Evolutionary conservation across 2,329 filamentous ascomycete genomes (phyloP).

Genomic region (Arthroderma uncinatum): DNA sequence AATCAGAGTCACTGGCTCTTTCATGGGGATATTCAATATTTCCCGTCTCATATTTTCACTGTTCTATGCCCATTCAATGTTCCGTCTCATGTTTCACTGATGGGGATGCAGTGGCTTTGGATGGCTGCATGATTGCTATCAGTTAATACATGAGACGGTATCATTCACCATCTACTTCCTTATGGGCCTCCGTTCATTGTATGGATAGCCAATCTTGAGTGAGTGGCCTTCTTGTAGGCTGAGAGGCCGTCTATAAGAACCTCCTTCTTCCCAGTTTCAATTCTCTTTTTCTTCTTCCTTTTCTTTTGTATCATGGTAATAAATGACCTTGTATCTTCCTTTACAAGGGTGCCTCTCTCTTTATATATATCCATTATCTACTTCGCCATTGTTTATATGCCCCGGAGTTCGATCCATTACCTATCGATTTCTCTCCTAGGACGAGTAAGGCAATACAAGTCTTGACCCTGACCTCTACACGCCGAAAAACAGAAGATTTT

Average conservation of each 20-base stretch:
- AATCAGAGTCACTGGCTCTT: not conserved
- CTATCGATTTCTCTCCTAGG: no score
- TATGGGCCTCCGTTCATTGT: not conserved
- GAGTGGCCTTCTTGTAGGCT: not conserved
- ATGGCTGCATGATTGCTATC: not conserved
- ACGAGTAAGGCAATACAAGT: no score
- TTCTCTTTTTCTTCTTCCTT: not conserved
- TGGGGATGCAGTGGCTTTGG: not conserved
- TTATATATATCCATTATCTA: not conserved
- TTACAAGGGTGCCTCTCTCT: not conserved
- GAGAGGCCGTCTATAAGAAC: not conserved
- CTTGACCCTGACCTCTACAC: not conserved
- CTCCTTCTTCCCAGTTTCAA: not conserved
- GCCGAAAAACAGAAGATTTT: not conserved
- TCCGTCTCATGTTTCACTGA: not conserved
- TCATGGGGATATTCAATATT: not conserved
- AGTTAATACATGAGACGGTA: conserved; percentile 4
- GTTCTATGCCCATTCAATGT: not conserved
- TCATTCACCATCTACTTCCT: not conserved
- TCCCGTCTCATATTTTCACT: not conserved
- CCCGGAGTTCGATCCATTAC: no score
- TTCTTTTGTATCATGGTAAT: not conserved
- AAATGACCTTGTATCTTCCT: not conserved
- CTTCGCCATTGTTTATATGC: no score
- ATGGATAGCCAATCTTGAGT: not conserved